Evolutionary conservation across 2,329 filamentous ascomycete genomes (phyloP).

Genomic region (Cladobotryum protrusum): DNA sequence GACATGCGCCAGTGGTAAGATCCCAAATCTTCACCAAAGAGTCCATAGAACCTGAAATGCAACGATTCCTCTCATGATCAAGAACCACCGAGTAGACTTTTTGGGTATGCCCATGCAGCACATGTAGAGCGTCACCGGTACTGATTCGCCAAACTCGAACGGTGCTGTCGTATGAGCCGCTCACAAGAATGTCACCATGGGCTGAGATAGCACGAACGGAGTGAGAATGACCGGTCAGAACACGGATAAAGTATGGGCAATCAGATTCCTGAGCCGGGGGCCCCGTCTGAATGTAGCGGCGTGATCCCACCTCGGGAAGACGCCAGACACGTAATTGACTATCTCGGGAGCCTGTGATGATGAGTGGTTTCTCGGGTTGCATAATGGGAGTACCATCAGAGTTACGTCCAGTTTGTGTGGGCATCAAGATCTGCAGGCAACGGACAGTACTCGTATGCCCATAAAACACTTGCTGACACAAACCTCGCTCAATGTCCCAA

Average conservation of each 20-base stretch:
- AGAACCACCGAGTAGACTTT: conserved; percentile 98
- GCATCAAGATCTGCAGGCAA: conserved; percentile 90
- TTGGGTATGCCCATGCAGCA: conserved; percentile 77
- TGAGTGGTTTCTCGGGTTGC: conserved; percentile 89
- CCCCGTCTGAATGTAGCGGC: conserved; percentile 71
- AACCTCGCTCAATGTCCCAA: conserved; percentile 92
- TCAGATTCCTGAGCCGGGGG: conserved; percentile 68
- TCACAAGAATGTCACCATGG: conserved; percentile 91
- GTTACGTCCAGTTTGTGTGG: conserved; percentile 67
- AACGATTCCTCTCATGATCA: conserved; percentile 84
- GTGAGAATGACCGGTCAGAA: conserved; percentile 78
- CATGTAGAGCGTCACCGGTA: conserved; percentile 80
- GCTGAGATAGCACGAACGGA: conserved; percentile 95
- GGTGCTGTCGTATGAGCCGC: conserved; percentile 91
- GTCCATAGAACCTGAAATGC: conserved; percentile 98
- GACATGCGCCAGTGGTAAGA: conserved; percentile 72
- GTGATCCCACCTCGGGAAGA: conserved; percentile 73
- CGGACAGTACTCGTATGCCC: conserved; percentile 96
- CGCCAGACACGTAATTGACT: conserved; percentile 93
- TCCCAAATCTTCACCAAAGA: conserved; percentile 98
- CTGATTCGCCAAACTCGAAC: conserved; percentile 97
- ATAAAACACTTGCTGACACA: conserved; percentile 92
- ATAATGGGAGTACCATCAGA: conserved; percentile 70
- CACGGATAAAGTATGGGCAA: conserved; percentile 91
- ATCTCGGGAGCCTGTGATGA: conserved; percentile 95